Conservation (phyloP, 2,329 filamentous ascomycete genomes). For the Ramularia endophylla region DNA sequence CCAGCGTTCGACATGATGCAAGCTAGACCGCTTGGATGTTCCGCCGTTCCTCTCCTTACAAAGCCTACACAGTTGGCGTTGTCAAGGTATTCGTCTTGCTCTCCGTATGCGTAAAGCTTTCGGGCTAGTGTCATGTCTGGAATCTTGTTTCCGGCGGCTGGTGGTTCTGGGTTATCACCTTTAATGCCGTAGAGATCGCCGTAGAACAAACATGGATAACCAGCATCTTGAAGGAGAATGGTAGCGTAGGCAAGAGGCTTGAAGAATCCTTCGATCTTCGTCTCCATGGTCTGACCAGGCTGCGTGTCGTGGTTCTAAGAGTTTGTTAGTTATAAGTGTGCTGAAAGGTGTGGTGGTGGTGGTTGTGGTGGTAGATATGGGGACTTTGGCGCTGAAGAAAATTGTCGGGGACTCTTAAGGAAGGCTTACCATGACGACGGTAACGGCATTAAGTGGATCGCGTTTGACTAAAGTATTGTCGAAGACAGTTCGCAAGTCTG, state of each 20-base stretch:
- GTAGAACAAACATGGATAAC: constrained; percentile 63
- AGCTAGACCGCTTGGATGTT: constrained; percentile 47
- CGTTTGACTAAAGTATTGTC: constrained; percentile 16
- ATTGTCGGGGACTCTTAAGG: no score
- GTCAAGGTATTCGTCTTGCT: constrained; percentile 59
- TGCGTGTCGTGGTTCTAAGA: constrained; percentile 67
- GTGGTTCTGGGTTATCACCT: constrained; percentile 44
- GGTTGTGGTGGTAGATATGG: no score
- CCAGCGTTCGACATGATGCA: constrained; percentile 37
- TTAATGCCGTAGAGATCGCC: constrained; percentile 61
- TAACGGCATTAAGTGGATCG: constrained; percentile 12
- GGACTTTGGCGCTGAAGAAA: no score
- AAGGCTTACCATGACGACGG: constrained; percentile 8
- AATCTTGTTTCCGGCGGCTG: constrained; percentile 35
- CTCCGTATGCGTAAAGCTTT: constrained; percentile 60
- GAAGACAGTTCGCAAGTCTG: constrained; percentile 48
- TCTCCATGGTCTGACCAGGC: constrained; percentile 56
- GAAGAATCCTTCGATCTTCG: constrained; percentile 60
- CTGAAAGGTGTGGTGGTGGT: no score
- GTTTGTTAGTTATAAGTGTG: no score
- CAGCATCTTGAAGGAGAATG: constrained; percentile 58
- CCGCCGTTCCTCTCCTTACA: constrained; percentile 47
- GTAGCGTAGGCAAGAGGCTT: constrained; percentile 65
- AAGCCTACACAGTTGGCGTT: constrained; percentile 56
- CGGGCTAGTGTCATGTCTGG: constrained; percentile 55